Evolutionary conservation across 345 rosid species (phyloP), one percentile per base, ranked within the genome.

Genomic region (Erysimum cheiranthoides): DNA sequence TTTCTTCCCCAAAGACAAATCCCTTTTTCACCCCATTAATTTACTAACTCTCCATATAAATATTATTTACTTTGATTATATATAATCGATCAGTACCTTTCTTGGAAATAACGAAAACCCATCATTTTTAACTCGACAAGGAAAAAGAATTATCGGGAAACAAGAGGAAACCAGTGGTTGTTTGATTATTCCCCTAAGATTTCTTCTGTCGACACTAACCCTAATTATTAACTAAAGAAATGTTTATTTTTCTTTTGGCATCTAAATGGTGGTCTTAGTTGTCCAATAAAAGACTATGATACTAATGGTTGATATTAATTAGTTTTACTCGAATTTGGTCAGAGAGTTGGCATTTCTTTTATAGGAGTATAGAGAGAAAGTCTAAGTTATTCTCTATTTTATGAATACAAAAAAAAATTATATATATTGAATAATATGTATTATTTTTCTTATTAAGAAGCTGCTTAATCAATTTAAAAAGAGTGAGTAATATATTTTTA

Each of bases 1-100:
- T 78, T 78, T 72, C 81, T 72, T 67, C 78, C 73, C n/a, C 43
- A 67, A 72, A 72, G 81, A 78, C 81, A 78, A 67, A 60, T 42
- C 70, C 77, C 69, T 32, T 59, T 51, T 66, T 78, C 52, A 71
- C 73, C 77, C 61, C 69, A 71, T 78, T 66, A 71, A n/a, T 71
- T 59, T 62, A 70, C 71, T 62, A 52, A 28, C 52, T 46, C 27
- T 39, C 38, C 1, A 36, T 70, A 46, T 66, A 16, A 56, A 32
- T 71, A 71, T 58, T 72, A n/a, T 1, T 6, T 66, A 49, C 61
- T 21, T 58, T 50, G 38, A 12, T 42, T 40, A 32, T 72, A 59
- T 25, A 57, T 58, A 39, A 65, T 32, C 52, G 45, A 78, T 78
- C 30, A 36, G 70, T 67, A 66, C 74, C 73, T 67, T 72, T 73